Evolutionary conservation across 2,329 filamentous ascomycete species (phyloP).

Genomic region (Alternaria angustiovoidea): DNA sequence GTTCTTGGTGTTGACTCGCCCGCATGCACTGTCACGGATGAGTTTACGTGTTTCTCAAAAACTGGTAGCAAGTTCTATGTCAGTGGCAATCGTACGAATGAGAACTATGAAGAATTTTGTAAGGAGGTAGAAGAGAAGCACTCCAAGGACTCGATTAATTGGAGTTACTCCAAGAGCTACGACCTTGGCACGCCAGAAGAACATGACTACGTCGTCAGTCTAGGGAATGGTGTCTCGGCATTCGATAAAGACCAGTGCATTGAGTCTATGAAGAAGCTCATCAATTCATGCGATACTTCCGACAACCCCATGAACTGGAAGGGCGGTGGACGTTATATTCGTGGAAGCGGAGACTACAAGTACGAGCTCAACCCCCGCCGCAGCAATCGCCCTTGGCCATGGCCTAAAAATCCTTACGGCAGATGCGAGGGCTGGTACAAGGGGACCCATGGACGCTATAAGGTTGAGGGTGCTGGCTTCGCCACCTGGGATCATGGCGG

Average conservation of each 20-base stretch:
- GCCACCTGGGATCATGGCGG: conserved; percentile 3
- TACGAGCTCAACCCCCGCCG: conserved; percentile 11
- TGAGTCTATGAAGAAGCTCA: conserved; percentile 3
- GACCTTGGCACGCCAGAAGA: conserved; percentile 1
- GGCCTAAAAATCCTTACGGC: neutral
- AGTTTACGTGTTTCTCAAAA: conserved; percentile 2
- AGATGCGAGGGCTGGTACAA: conserved; percentile 14
- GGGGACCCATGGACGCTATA: neutral
- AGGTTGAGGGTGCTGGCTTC: conserved; percentile 7
- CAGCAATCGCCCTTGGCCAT: neutral
- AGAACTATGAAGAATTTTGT: neutral
- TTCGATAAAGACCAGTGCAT: conserved; percentile 3
- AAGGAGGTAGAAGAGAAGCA: neutral
- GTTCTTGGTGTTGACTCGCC: conserved; percentile 3
- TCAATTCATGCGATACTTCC: neutral
- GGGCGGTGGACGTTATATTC: neutral
- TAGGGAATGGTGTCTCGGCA: neutral
- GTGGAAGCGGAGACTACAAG: neutral
- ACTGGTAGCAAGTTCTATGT: conserved; percentile 6
- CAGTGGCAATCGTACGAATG: neutral
- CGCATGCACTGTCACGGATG: neutral
- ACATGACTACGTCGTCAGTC: neutral
- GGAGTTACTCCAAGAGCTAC: conserved; percentile 1
- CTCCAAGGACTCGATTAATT: neutral
- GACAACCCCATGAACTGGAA: conserved; percentile 16